These are phyloP conservation scores for Linnemannia zychae DNA, from an alignment of 192 early-diverging fungal species.

Conservation along the genomic window DNA sequence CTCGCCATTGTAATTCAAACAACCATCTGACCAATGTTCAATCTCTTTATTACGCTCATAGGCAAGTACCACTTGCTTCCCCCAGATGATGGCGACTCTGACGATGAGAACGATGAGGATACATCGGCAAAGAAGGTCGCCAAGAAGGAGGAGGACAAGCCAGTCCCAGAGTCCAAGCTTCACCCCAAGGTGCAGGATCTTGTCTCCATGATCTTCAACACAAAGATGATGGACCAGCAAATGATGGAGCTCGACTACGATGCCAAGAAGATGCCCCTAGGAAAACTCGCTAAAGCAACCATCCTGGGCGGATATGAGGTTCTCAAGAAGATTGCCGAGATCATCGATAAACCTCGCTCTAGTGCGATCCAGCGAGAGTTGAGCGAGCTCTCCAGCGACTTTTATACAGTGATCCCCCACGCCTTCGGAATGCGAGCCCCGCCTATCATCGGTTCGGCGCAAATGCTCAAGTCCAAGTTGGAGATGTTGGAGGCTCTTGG, in stretches of 20 bases:
- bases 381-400: slow-evolving; percentile 61
- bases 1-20: not conserved
- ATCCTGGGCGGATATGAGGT: slow-evolving; percentile 72
- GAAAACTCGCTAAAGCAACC: slow-evolving; percentile 75
- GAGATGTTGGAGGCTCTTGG: slow-evolving; percentile 77
- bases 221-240: slow-evolving; percentile 64
- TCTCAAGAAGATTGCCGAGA: slow-evolving; percentile 68
- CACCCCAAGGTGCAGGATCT: slow-evolving; percentile 67
- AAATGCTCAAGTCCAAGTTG: slow-evolving; percentile 68
- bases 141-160: slow-evolving; percentile 35
- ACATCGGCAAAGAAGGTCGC: slow-evolving; percentile 1
- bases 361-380: slow-evolving; percentile 14
- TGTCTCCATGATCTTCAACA: slow-evolving; percentile 79
- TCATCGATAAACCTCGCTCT: slow-evolving; percentile 24
- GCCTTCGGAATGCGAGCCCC: slow-evolving; percentile 63
- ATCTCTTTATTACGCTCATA: slow-evolving; percentile 10
- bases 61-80: slow-evolving; percentile 75
- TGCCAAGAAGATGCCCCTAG: slow-evolving; percentile 81
- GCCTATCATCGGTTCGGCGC: slow-evolving; percentile 64
- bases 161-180: slow-evolving; percentile 59
- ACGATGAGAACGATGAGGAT: slow-evolving; percentile 51
- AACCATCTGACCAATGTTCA: not conserved
- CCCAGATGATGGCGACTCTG: slow-evolving; percentile 73
- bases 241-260: slow-evolving; percentile 82
- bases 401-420: slow-evolving; percentile 84